phyloP scores from a whole-genome alignment of 257 asterid species.

The Rauvolfia tetraphylla region DNA sequence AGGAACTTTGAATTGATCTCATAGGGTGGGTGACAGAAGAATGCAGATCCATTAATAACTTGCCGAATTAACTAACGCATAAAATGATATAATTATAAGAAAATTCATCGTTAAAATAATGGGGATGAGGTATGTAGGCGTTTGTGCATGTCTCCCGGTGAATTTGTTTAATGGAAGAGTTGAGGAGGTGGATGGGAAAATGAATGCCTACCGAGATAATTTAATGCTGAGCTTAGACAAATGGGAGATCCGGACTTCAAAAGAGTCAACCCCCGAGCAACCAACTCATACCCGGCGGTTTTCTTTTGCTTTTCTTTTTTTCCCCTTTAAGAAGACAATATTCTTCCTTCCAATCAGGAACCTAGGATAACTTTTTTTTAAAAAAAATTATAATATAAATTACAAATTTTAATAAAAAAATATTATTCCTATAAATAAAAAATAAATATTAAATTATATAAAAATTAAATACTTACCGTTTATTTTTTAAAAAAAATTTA shows the following conservation, averaged over 20 bases:
- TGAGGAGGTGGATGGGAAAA: conserved; percentile 9
- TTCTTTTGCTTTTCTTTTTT: too few relatives aligned
- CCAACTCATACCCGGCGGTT: neutral
- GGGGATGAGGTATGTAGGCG: neutral
- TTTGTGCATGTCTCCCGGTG: neutral
- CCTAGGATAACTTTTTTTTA: too few relatives aligned
- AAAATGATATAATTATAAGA: neutral
- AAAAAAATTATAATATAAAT: too few relatives aligned
- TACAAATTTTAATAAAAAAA: too few relatives aligned
- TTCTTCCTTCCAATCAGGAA: too few relatives aligned
- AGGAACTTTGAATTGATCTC: neutral
- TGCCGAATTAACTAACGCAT: neutral
- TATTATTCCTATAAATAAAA: too few relatives aligned
- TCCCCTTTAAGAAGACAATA: too few relatives aligned
- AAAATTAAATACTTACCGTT: too few relatives aligned
- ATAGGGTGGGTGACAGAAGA: conserved; percentile 19
- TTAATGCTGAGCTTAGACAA: conserved; percentile 32
- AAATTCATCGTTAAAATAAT: neutral
- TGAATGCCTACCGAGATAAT: conserved; percentile 32
- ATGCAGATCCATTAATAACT: conserved; percentile 20
- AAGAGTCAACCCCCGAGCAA: conserved; percentile 16
- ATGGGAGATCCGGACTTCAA: conserved; percentile 18
- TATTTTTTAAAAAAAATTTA: too few relatives aligned
- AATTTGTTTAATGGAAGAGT: neutral
- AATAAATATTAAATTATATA: too few relatives aligned